These are phyloP conservation scores for Teratosphaeria zuluensis DNA, from an alignment of 2,329 filamentous ascomycete genomes.

Conservation along the genomic window DNA sequence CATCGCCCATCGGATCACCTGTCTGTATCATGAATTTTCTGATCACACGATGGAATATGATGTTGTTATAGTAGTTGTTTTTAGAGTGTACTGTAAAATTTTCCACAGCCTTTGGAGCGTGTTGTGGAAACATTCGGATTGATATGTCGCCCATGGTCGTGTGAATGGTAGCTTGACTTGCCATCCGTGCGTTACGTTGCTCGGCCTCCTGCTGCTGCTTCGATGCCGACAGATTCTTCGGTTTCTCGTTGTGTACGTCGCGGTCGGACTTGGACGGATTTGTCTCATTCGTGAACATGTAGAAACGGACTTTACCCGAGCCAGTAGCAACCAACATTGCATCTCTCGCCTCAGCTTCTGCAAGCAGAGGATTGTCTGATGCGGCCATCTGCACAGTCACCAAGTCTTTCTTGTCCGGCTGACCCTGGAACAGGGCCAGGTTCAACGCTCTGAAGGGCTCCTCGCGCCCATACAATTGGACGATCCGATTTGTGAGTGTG, in stretches of 20 bases:
- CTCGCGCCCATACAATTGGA: slow-evolving; percentile 82
- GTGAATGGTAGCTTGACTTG: slow-evolving; percentile 74
- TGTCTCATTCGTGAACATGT: slow-evolving; percentile 92
- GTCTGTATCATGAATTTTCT: slow-evolving; percentile 97
- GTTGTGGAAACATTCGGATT: slow-evolving; percentile 83
- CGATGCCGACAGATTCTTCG: slow-evolving; percentile 51
- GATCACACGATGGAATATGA: slow-evolving; percentile 95
- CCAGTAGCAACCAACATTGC: slow-evolving; percentile 80
- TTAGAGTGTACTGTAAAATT: slow-evolving; percentile 92
- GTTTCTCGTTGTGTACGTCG: slow-evolving; percentile 92
- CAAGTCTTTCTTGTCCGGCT: slow-evolving; percentile 85
- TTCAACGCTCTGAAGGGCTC: slow-evolving; percentile 79
- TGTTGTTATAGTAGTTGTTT: slow-evolving; percentile 91
- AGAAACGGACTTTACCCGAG: slow-evolving; percentile 82
- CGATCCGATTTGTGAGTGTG: slow-evolving; percentile 83
- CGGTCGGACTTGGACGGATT: slow-evolving; percentile 73
- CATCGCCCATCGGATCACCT: slow-evolving; percentile 78
- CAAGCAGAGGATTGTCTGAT: slow-evolving; percentile 81
- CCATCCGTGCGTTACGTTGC: slow-evolving; percentile 59
- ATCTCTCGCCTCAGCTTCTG: slow-evolving; percentile 83
- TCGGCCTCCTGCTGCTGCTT: slow-evolving; percentile 42
- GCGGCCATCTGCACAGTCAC: slow-evolving; percentile 97
- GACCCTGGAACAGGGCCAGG: slow-evolving; percentile 83
- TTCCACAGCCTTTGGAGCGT: slow-evolving; percentile 88
- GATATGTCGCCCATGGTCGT: slow-evolving; percentile 92